Base-by-base conservation (phyloP, 176 grass and related monocot genomes). In the Phragmites australis region DNA sequence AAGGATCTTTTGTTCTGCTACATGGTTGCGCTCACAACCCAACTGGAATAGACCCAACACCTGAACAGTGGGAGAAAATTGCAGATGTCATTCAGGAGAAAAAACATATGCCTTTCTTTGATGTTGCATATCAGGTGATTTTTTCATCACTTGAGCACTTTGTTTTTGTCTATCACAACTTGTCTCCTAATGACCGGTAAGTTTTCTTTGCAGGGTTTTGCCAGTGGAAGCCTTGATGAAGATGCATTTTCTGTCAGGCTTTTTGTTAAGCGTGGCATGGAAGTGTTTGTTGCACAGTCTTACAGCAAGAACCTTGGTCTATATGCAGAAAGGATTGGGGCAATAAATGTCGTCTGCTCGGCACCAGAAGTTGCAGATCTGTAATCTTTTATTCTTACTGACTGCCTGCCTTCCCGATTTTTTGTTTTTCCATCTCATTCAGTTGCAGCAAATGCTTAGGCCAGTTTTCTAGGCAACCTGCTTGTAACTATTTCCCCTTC, bases 11-110 rank as follows among this genome's bases (percentile, higher is more conserved):
- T 93, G 89, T 98, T 84, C 87, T 98, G 50, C 53, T 98, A 62
- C 95, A 98, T 84, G 95, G 95, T 26, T 98, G 95, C 52, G 92
- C 92, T 64, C 92, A 98, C 88, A 98, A 98, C 72, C 95, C 95
- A 59, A 98, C 95, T 65, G 95, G 92, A 87, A 94, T 98, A 56
- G 95, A 98, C 48, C 95, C 92, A 81, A 98, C 90, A 84, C 83
- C 85, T 71, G 86, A 98, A 57, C 92, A 94, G 46, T 93, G 92
- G 96, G 85, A 88, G 50, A 91, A 85, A 90, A 87, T 91, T 83
- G 92, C 92, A 50, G 92, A 93, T 87, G 69, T 91, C 75, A 92
- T 98, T 85, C 81, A 98, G 86, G 88, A 98, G 84, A 94, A 94
- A 84, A 92, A 88, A 10, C 90, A 94, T 54, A 93, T 85, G 44